Evolutionary conservation across 768 basidiomycete genomes (phyloP).

Genomic region (Amanita rubescens): DNA sequence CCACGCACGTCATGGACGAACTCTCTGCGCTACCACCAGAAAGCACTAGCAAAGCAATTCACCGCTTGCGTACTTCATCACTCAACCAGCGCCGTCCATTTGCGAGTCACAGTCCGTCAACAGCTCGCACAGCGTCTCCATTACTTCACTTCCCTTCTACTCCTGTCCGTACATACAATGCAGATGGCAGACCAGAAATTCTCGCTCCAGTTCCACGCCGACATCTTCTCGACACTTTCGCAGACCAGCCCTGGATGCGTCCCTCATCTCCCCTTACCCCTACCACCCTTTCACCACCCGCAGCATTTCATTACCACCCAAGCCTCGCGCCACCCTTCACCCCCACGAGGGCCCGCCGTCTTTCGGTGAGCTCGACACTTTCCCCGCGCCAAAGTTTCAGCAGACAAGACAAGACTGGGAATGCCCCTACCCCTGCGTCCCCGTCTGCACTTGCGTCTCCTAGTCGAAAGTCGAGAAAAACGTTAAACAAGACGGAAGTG

Average conservation of each 20-base stretch:
- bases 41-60: conserved; percentile 17
- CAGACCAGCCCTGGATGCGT: conserved; percentile 56
- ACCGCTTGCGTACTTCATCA: conserved; percentile 25
- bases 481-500: not conserved
- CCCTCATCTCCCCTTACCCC: conserved; percentile 33
- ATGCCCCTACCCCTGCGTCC: not conserved
- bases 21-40: conserved; percentile 34
- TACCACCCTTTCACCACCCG: conserved; percentile 34
- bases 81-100: conserved; percentile 22
- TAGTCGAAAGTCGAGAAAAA: not conserved
- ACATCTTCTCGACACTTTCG: conserved; percentile 52
- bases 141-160: not conserved
- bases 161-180: not conserved
- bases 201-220: conserved; percentile 60
- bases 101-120: conserved; percentile 21
- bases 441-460: not conserved
- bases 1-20: conserved; percentile 25
- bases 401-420: conserved; percentile 22
- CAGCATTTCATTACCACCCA: conserved; percentile 21
- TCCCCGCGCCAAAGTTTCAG: conserved; percentile 30
- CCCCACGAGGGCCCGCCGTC: conserved; percentile 5
- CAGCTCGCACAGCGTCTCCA: conserved; percentile 11
- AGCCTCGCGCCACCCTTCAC: not conserved
- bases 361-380: conserved; percentile 12
- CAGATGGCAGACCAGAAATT: conserved; percentile 24